phyloP scores from a whole-genome alignment of 257 asterid species.

The Oldenlandia corymbosa region DNA sequence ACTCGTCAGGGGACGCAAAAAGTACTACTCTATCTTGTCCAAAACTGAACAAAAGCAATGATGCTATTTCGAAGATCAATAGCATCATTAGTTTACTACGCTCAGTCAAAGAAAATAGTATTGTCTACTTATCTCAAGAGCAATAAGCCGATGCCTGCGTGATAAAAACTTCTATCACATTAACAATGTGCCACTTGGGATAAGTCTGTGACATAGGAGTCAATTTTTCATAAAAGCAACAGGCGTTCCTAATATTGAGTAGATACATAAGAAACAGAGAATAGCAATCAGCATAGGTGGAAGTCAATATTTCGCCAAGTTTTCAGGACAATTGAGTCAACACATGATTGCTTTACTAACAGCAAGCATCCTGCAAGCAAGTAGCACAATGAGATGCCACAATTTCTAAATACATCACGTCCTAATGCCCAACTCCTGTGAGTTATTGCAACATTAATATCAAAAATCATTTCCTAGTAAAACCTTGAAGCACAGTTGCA shows the following conservation, averaged over 20 bases:
- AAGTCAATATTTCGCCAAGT: background rate
- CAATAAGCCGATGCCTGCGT: background rate
- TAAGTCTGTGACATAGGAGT: background rate
- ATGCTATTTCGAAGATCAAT: background rate
- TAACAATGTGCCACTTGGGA: background rate
- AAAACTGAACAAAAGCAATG: conserved; percentile 1
- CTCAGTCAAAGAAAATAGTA: background rate
- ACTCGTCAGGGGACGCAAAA: background rate
- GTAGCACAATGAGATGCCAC: background rate
- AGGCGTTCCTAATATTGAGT: background rate
- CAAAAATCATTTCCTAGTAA: background rate
- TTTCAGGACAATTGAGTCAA: background rate
- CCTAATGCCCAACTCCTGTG: background rate
- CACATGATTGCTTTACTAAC: background rate
- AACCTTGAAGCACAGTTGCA: background rate
- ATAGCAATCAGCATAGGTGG: no score
- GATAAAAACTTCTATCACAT: background rate
- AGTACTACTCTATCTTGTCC: background rate
- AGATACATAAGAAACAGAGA: background rate
- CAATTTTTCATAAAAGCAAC: background rate
- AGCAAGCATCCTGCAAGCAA: background rate
- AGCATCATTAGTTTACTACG: background rate
- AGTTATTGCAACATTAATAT: background rate
- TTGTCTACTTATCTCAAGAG: conserved; percentile 1
- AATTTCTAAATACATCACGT: background rate